A percentile compares a stretch with the other conserved stretches of the same genome.
Evolutionary conservation across 306 rosid species (phyloP).

Genomic region (Corylus heterophylla): DNA sequence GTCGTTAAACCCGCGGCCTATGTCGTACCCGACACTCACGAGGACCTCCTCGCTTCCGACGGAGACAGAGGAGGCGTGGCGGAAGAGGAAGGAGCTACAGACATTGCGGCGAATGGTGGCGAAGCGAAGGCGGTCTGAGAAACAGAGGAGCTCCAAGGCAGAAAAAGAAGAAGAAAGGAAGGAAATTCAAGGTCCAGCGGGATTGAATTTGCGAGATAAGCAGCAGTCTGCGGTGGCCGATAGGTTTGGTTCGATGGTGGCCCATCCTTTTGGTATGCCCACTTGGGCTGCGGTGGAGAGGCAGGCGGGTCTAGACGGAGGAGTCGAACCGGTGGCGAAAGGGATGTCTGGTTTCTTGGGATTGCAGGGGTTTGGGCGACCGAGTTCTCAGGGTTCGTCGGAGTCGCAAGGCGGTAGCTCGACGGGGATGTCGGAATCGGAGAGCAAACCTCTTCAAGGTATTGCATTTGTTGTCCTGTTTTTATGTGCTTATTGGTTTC

Average conservation of each 20-base stretch:
- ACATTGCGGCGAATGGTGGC: slow-evolving; percentile 86
- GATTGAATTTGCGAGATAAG: slow-evolving; percentile 33
- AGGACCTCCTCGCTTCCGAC: slow-evolving; percentile 83
- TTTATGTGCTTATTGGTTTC: not conserved
- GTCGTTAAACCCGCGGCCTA: slow-evolving; percentile 29
- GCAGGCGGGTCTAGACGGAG: slow-evolving; percentile 45
- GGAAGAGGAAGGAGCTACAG: slow-evolving; percentile 95
- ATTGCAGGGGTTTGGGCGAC: slow-evolving; percentile 45
- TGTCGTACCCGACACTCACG: slow-evolving; percentile 36
- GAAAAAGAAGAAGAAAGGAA: slow-evolving; percentile 57
- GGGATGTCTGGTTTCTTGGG: slow-evolving; percentile 36
- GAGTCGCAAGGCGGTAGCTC: slow-evolving; percentile 89
- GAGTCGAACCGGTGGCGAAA: slow-evolving; percentile 34
- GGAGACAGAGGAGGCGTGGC: slow-evolving; percentile 93
- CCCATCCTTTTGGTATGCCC: slow-evolving; percentile 37
- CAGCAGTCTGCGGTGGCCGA: not conserved
- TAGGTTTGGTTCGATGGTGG: slow-evolving; percentile 26
- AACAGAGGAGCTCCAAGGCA: slow-evolving; percentile 55
- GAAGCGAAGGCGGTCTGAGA: slow-evolving; percentile 80
- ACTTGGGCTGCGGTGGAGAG: slow-evolving; percentile 41
- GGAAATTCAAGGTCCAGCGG: slow-evolving; percentile 35
- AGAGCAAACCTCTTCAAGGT: slow-evolving; percentile 74
- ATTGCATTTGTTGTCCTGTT: not conserved
- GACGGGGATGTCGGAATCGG: slow-evolving; percentile 78
- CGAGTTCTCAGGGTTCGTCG: slow-evolving; percentile 63